Evolutionary conservation across 2,329 filamentous ascomycete genomes (phyloP), one percentile per base, ranked within the genome.

Genomic region (Xylaria sp.): DNA sequence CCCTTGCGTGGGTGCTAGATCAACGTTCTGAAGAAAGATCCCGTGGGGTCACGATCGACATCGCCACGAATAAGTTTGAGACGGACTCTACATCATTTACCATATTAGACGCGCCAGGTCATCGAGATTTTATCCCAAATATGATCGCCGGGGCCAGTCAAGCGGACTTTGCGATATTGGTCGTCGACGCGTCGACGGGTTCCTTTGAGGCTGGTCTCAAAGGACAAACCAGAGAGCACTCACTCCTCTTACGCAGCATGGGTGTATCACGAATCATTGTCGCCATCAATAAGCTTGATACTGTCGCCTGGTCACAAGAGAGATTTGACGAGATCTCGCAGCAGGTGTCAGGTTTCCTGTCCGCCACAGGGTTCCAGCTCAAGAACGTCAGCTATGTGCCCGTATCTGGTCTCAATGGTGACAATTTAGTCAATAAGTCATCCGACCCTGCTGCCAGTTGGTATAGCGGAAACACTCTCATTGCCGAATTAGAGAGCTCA

Each of bases 81-180:
- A 99, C 97, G 0, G 90, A 93, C 1, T 91, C 87, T 61, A 96
- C 94, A 0, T 88, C 87, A 12, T 98, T 98, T 77, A 98, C 96
- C 1, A 97, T 99, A 55, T 86, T 99, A 4, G 96, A 99, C 79
- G 95, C 96, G 0, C 96, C 96, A 0, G 96, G 96, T 0, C 96
- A 99, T 80, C 89, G 91, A 69, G 96, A 99, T 79, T 99, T 98
- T 78, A 94, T 99, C 23, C 96, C 96, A 0, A 99, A 98, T 80
- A 99, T 99, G 96, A 98, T 99, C 79, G 95, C 95, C 1, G 96
- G 96, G 15, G 94, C 95, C 3, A 96, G 93, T 68, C 95, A 98
- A 81, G 97, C 96, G 10, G 96, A 99, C 79, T 96, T 98, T 80
- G 96, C 94, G 0, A 92, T 99, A 0, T 84, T 99, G 2, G 96